Conservation (phyloP, 2,329 filamentous ascomycete species). For the Monilinia laxa region DNA sequence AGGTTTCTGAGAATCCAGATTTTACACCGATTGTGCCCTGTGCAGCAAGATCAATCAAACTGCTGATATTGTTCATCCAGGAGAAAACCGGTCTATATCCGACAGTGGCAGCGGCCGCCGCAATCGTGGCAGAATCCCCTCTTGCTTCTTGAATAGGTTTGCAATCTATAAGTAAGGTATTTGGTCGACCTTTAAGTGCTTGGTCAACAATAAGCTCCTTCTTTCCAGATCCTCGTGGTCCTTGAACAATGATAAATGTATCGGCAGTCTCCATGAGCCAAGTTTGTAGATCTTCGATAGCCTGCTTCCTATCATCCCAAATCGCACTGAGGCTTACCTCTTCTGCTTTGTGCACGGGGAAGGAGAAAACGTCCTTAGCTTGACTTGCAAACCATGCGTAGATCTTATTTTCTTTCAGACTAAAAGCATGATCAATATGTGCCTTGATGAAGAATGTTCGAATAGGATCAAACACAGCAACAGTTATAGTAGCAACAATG, state of each 20-base stretch:
- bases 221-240: slow-evolving; percentile 88
- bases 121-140: slow-evolving; percentile 83
- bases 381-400: slow-evolving; percentile 81
- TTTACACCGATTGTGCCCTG: slow-evolving; percentile 94
- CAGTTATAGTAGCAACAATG: slow-evolving; percentile 76
- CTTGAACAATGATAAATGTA: slow-evolving; percentile 92
- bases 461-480: slow-evolving; percentile 90
- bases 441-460: slow-evolving; percentile 88
- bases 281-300: slow-evolving; percentile 77
- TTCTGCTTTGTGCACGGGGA: slow-evolving; percentile 57
- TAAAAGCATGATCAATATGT: slow-evolving; percentile 76
- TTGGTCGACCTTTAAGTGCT: slow-evolving; percentile 70
- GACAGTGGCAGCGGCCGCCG: slow-evolving; percentile 75
- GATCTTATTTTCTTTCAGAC: slow-evolving; percentile 68
- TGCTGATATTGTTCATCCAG: slow-evolving; percentile 93
- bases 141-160: slow-evolving; percentile 89
- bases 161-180: slow-evolving; percentile 86
- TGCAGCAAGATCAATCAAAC: slow-evolving; percentile 85
- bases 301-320: slow-evolving; percentile 56
- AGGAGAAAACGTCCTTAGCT: slow-evolving; percentile 63
- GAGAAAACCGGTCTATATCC: slow-evolving; percentile 93
- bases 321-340: slow-evolving; percentile 73
- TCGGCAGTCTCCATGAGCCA: slow-evolving; percentile 88
- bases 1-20: slow-evolving; percentile 87
- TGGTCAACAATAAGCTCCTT: slow-evolving; percentile 84